Evolutionary conservation across 2,329 filamentous ascomycete species (phyloP), one percentile per base, ranked within the genome.

Genomic region (Scedosporium aurantiacum): DNA sequence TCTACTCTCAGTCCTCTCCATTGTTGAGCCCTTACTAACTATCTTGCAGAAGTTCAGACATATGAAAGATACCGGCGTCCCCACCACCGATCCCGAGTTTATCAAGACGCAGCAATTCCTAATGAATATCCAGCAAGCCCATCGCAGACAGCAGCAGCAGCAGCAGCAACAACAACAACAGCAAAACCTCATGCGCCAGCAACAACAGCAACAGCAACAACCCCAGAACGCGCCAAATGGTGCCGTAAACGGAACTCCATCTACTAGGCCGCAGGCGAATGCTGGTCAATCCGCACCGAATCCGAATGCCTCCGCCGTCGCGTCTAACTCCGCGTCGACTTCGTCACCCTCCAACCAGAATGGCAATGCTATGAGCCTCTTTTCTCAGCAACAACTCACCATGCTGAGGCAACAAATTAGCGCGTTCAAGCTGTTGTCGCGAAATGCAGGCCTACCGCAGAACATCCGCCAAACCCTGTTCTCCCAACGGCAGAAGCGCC

Each of bases 341-440:
- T 61, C 63, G 7, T 64, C 64, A 3, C 60, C 64, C 5, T 60
- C 63, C 2, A 52, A 28, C 7, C 60, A 72, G 56, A 66, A 68
- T 63, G 63, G 67, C 59, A 64, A 67, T 58, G 66, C 74, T n/a
- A 74, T 73, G 23, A 80, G 81, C 58, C 85, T 85, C 64, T 92
- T 96, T 71, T 87, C 86, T 12, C 82, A 83, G 25, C 89, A 94
- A 62, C 94, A 99, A 71, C 77, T 96, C 55, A 80, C 82, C 25
- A 84, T 90, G 52, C 77, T 99, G 8, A 82, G 90, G 63, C 87
- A 89, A 66, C 94, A 99, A 72, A 96, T 97, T 58, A 82, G 88
- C 67, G 92, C 93, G 0, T 97, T 97, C 75, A 95, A 95, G 74
- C 82, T 91, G 66, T 79, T 99, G 3, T 88, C 90, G 4, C 95